Percentiles rank a stretch among this genome's conserved stretches.
Conservation (phyloP, 331 rosid genomes). For the Acacia pycnantha region DNA sequence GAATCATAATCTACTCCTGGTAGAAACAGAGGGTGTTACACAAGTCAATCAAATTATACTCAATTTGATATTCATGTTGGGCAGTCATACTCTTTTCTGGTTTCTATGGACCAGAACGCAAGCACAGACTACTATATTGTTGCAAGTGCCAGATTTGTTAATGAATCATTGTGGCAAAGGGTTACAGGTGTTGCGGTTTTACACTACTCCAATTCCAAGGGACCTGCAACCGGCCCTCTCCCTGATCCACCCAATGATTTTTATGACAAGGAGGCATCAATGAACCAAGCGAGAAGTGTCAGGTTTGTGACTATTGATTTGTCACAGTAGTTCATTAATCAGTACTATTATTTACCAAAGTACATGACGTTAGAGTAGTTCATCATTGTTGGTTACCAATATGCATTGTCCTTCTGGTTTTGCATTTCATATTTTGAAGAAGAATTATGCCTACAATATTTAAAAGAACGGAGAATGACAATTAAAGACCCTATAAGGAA, state of each 20-base stretch:
- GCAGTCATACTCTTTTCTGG: conserved; percentile 85
- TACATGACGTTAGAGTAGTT: no score
- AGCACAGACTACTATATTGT: conserved; percentile 72
- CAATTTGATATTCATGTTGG: conserved; percentile 86
- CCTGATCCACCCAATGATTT: conserved; percentile 51
- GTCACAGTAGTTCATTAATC: neutral
- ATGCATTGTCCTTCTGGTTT: neutral
- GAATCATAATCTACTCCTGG: conserved; percentile 68
- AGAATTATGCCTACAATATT: neutral
- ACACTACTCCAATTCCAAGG: conserved; percentile 85
- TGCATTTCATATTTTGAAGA: neutral
- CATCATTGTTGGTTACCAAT: neutral
- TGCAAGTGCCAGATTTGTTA: conserved; percentile 92
- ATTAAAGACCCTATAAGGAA: neutral
- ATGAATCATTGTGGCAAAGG: conserved; percentile 49
- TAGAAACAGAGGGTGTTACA: conserved; percentile 83
- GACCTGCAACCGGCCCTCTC: conserved; percentile 79
- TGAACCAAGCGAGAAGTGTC: conserved; percentile 78
- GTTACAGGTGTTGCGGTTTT: conserved; percentile 51
- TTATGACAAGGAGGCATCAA: conserved; percentile 56
- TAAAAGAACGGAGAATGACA: neutral
- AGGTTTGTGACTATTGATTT: conserved; percentile 51
- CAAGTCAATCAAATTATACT: conserved; percentile 63
- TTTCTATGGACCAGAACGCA: conserved; percentile 37
- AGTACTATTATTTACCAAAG: neutral